These are phyloP conservation scores for Tetrahymena thermophila DNA, from an alignment of 73 alveolate genomes.

Conservation along the genomic window DNA sequence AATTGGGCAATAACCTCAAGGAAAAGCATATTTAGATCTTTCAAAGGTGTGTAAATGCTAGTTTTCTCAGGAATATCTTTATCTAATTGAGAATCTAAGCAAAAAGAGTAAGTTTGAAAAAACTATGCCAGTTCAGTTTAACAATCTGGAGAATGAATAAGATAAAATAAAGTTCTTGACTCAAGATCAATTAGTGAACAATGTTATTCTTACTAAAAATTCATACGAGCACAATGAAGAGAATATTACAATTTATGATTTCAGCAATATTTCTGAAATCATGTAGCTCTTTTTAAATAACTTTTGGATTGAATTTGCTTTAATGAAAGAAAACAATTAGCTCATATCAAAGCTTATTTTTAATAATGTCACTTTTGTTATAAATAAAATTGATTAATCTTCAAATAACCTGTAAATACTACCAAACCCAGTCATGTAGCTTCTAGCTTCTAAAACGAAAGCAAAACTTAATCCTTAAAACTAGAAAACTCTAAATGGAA, in stretches of 20 bases:
- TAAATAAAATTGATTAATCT: not conserved
- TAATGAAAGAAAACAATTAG: not conserved
- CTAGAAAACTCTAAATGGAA: not conserved
- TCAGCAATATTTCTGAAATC: not conserved
- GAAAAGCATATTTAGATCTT: not conserved
- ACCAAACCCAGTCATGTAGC: not conserved
- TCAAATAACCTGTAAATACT: not conserved
- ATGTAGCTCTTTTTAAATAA: not conserved
- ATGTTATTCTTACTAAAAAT: not conserved
- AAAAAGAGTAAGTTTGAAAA: not conserved
- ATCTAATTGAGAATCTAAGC: not conserved
- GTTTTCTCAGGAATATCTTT: not conserved
- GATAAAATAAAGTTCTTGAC: not conserved
- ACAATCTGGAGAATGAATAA: not conserved
- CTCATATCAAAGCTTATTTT: not conserved
- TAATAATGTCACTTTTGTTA: not conserved
- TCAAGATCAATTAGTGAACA: not conserved
- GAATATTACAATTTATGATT: not conserved
- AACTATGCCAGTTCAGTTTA: not conserved
- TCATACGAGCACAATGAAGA: not conserved
- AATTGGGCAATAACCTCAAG: not conserved
- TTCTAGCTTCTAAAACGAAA: not conserved
- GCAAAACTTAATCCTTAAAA: not conserved
- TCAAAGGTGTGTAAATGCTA: not conserved
- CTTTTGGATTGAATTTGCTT: not conserved